Evolutionary conservation across 169 alveolate genomes (phyloP).

Genomic region (Toxoplasma gondii): DNA sequence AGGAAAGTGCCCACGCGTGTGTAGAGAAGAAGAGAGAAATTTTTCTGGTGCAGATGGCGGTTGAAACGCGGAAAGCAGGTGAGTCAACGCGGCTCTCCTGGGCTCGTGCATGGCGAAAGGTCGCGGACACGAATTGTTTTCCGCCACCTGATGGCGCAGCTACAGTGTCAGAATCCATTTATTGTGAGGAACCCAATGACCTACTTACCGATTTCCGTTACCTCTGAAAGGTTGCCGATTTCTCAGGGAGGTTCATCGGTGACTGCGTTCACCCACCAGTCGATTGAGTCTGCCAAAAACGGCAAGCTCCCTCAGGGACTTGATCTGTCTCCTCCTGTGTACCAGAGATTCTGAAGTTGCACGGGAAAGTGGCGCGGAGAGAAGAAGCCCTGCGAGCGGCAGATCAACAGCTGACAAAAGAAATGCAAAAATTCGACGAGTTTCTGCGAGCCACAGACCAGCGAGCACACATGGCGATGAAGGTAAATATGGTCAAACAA

Average conservation of each 20-base stretch:
- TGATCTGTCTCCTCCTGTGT: neutral
- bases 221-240: too few species aligned
- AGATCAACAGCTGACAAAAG: conserved; percentile 69
- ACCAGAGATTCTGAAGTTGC: conserved; percentile 74
- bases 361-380: conserved; percentile 72
- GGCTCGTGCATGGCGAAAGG: too few species aligned
- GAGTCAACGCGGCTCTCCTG: neutral
- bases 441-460: conserved; percentile 71
- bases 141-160: too few species aligned
- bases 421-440: conserved; percentile 60
- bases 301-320: neutral
- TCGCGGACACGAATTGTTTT: too few species aligned
- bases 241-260: too few species aligned
- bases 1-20: conserved; percentile 58
- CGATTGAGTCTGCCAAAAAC: too few species aligned
- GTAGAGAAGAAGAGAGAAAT: conserved; percentile 75
- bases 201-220: too few species aligned
- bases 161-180: too few species aligned
- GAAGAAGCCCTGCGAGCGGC: conserved; percentile 73
- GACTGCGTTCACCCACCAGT: too few species aligned
- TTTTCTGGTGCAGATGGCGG: conserved; percentile 73
- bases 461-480: conserved; percentile 76
- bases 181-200: too few species aligned
- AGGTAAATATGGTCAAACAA: conserved; percentile 7
- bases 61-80: conserved; percentile 74